These are phyloP conservation scores for Nakazawaea ernobii DNA, from an alignment of 805 yeast species.

Conservation along the genomic window DNA sequence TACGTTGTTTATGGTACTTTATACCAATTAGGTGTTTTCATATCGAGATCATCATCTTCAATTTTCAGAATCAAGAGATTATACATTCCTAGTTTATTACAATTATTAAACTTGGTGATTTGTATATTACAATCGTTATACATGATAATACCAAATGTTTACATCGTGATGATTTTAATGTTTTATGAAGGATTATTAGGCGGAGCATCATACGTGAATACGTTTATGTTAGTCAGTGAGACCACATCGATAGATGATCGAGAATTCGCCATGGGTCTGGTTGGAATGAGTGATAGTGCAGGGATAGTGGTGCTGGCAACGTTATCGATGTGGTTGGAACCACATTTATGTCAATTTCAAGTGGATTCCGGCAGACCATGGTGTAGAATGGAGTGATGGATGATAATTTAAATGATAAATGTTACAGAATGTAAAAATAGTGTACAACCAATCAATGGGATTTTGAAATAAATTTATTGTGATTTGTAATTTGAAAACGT, in stretches of 20 bases:
- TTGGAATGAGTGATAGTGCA: slow-evolving; percentile 75
- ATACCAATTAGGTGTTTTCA: slow-evolving; percentile 88
- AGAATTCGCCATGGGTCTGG: slow-evolving; percentile 79
- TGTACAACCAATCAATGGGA: too few relatives aligned
- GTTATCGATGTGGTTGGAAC: slow-evolving; percentile 70
- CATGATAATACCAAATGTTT: slow-evolving; percentile 52
- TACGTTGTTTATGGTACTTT: slow-evolving; percentile 88
- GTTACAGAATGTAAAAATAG: too few relatives aligned
- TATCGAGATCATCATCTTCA: slow-evolving; percentile 79
- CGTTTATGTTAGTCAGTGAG: slow-evolving; percentile 74
- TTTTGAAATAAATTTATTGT: too few relatives aligned
- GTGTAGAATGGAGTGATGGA: slow-evolving; percentile 56
- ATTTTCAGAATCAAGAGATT: slow-evolving; percentile 54
- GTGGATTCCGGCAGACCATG: slow-evolving; percentile 69
- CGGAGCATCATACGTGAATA: slow-evolving; percentile 86
- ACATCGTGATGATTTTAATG: slow-evolving; percentile 54
- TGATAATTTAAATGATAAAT: too few relatives aligned
- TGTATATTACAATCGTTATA: slow-evolving; percentile 61
- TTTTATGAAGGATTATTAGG: slow-evolving; percentile 90
- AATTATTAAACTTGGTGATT: slow-evolving; percentile 53
- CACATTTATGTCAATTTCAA: slow-evolving; percentile 65
- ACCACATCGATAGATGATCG: slow-evolving; percentile 43
- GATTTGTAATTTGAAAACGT: too few relatives aligned
- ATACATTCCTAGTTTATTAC: slow-evolving; percentile 61
- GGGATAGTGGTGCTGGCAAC: slow-evolving; percentile 83